phyloP scores from a whole-genome alignment of 495 filamentous ascomycete genomes.

The Parmelia sp. region DNA sequence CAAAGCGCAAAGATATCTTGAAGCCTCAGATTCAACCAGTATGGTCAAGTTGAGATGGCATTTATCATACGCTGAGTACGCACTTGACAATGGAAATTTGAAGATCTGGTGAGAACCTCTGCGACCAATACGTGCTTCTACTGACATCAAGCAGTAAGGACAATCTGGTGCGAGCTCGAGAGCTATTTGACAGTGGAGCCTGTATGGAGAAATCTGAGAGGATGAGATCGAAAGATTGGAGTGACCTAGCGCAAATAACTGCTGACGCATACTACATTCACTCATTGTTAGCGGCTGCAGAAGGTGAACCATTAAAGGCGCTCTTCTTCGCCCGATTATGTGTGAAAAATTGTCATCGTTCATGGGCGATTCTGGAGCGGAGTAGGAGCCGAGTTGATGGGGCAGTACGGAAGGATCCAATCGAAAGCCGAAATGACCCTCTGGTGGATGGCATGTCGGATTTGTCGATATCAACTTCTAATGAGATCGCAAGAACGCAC shows the following conservation, averaged over 20 bases:
- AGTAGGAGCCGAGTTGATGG: constrained; percentile 35
- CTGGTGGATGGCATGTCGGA: constrained; percentile 15
- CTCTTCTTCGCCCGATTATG: constrained; percentile 60
- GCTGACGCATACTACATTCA: constrained; percentile 52
- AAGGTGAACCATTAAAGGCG: constrained; percentile 57
- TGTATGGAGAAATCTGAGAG: background rate
- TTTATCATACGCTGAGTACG: constrained; percentile 67
- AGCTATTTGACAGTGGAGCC: background rate
- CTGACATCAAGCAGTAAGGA: constrained; percentile 18
- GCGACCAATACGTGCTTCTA: background rate
- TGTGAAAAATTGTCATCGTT: constrained; percentile 58
- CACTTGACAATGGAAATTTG: constrained; percentile 57
- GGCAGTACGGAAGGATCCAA: background rate
- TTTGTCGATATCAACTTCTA: constrained; percentile 11
- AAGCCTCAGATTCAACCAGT: constrained; percentile 34
- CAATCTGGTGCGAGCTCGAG: constrained; percentile 44
- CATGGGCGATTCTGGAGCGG: constrained; percentile 61
- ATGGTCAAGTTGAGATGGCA: constrained; percentile 53
- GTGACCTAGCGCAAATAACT: constrained; percentile 26
- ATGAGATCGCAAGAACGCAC: constrained; percentile 16
- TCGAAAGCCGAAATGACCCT: constrained; percentile 4
- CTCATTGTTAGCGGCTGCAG: constrained; percentile 57
- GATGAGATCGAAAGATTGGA: constrained; percentile 14
- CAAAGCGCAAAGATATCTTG: constrained; percentile 48
- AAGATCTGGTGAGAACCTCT: constrained; percentile 29